A percentile compares a stretch with the other conserved stretches of the same genome.
Evolutionary conservation across 2,329 filamentous ascomycete genomes (phyloP).

Genomic region (Colletotrichum simmondsii): DNA sequence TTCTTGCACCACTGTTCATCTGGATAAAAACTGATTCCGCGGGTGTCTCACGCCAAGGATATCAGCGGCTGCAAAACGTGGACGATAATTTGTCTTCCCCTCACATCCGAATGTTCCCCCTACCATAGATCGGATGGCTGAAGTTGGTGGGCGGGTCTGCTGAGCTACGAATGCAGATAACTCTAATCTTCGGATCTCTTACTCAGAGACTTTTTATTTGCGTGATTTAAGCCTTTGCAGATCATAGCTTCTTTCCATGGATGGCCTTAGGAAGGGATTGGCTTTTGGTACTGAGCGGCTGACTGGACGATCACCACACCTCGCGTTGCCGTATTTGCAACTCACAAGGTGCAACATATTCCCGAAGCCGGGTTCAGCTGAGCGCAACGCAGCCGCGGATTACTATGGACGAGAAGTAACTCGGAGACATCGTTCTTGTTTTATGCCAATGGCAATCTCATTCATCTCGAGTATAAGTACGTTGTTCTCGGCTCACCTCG

Average conservation of each 20-base stretch:
- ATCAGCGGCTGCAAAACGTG: not conserved
- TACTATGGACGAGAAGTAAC: not conserved
- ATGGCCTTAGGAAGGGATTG: not conserved
- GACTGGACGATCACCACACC: not conserved
- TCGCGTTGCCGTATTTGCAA: not conserved
- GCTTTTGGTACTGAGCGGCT: not conserved
- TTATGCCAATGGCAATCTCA: not conserved
- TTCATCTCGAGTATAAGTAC: slow-evolving; percentile 10
- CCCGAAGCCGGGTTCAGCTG: not conserved
- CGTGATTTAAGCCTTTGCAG: not conserved
- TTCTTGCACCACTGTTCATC: not conserved
- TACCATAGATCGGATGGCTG: not conserved
- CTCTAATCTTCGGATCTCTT: not conserved
- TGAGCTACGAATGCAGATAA: not conserved
- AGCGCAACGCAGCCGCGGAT: not conserved
- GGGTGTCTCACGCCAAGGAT: not conserved
- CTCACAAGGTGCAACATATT: not conserved
- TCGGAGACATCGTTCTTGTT: too few species aligned
- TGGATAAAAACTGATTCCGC: not conserved
- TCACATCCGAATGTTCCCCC: not conserved
- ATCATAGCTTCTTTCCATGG: not conserved
- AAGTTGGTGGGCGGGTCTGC: not conserved
- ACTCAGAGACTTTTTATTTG: not conserved
- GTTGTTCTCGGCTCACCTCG: not conserved
- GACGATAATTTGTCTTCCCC: not conserved